Evolutionary conservation across 495 filamentous ascomycete genomes (phyloP), one percentile per base, ranked within the genome.

Genomic region (Talaromyces adpressus): DNA sequence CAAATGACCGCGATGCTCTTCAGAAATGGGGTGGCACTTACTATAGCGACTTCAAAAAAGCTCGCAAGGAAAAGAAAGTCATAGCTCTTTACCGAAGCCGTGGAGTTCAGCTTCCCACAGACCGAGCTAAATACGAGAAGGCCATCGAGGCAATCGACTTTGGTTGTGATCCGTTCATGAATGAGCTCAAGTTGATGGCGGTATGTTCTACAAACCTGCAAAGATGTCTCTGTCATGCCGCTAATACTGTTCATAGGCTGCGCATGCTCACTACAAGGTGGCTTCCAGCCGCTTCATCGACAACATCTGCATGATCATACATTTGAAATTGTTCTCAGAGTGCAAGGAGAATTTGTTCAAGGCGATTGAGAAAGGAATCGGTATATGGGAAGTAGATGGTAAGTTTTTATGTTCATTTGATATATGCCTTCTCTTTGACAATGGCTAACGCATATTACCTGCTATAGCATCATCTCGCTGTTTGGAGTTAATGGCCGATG

Each of bases 251-350:
- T 30, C 54, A 52, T 66, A 82, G 80, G 73, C 67, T 18, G 70
- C 80, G 0, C 69, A 76, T 6, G 81, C 73, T 0, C 87, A 86
- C 62, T 88, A 88, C 58, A 74, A 82, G 9, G 69, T 84, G 16
- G 84, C 84, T 0, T 79, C 71, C 25, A 71, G 65, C 2, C 69
- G 83, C 12, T 82, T 85, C 54, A 65, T 82, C 0, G 83, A 86
- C 36, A 65, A 71, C 0, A 67, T 86, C 0, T 82, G 78, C 32
- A 73, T 79, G 63, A 71, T 72, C 1, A 72, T 85, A 0, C 69
- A 83, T 20, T 69, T 67, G 0, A 80, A 82, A 53, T 63, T 87
- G 9, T 79, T 85, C 47, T 66, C 65, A 1, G 72, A 72, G 6
- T 81, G 81, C 29, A 72, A 75, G 0, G 64, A 72, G 1, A 67